Evolutionary conservation across 148 eudicot species (phyloP).

Genomic region (Drosera capensis): DNA sequence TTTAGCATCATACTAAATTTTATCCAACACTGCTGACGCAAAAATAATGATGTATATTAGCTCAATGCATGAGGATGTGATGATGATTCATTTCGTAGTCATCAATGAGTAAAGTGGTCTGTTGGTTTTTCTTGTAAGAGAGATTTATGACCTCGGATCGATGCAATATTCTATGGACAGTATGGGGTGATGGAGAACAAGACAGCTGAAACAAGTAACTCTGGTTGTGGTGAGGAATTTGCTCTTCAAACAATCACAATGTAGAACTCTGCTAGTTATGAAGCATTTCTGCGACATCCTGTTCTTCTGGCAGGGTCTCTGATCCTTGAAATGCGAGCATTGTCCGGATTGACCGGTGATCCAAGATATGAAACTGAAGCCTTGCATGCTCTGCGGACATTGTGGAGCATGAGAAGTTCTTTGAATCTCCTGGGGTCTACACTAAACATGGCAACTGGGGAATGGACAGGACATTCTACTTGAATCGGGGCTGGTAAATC

Average conservation of each 20-base stretch:
- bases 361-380: slow-evolving; percentile 73
- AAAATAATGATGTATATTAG: too few species aligned
- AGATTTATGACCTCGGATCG: slow-evolving; percentile 40
- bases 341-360: slow-evolving; percentile 85
- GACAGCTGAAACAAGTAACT: slow-evolving; percentile 97
- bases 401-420: slow-evolving; percentile 97
- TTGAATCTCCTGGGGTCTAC: slow-evolving; percentile 88
- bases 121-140: slow-evolving; percentile 35
- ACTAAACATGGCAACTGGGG: slow-evolving; percentile 74
- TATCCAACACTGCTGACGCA: too few species aligned
- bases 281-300: slow-evolving; percentile 16
- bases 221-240: slow-evolving; percentile 70
- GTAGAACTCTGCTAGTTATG: too few species aligned
- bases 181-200: slow-evolving; percentile 88
- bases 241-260: slow-evolving; percentile 6
- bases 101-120: slow-evolving; percentile 20
- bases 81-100: slow-evolving; percentile 3
- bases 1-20: too few species aligned
- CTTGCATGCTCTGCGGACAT: slow-evolving; percentile 71
- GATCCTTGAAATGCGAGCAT: slow-evolving; percentile 95
- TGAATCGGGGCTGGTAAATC: slow-evolving; percentile 98
- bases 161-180: slow-evolving; percentile 66
- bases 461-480: slow-evolving; percentile 84
- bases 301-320: slow-evolving; percentile 53
- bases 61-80: neutral